These are phyloP conservation scores for Scedosporium boydii DNA, from an alignment of 2,329 filamentous ascomycete species.

Conservation along the genomic window DNA sequence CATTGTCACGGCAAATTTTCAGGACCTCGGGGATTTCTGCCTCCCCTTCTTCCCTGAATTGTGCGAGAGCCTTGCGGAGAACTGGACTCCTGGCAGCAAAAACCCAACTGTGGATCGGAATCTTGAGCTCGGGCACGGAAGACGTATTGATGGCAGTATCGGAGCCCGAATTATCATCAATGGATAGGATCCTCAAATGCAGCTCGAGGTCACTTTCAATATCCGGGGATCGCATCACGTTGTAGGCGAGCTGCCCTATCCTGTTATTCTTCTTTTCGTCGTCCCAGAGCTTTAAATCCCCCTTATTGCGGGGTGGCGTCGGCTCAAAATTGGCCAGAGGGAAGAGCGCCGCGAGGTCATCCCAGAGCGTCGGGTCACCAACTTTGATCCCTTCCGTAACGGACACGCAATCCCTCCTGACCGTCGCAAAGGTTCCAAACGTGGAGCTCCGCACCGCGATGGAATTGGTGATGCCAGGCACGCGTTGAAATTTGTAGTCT, in stretches of 20 bases:
- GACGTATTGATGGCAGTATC: conserved; percentile 43
- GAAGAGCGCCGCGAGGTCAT: conserved; percentile 61
- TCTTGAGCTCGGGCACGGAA: conserved; percentile 54
- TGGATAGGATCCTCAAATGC: conserved; percentile 33
- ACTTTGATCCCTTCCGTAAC: conserved; percentile 63
- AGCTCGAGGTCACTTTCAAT: conserved; percentile 52
- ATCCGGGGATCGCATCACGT: conserved; percentile 52
- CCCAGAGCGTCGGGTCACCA: conserved; percentile 59
- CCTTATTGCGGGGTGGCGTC: conserved; percentile 26
- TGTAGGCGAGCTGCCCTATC: conserved; percentile 38
- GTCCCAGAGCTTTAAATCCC: conserved; percentile 30
- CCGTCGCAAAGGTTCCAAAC: conserved; percentile 81
- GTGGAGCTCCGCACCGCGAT: conserved; percentile 77
- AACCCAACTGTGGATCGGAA: conserved; percentile 79
- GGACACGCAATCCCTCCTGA: conserved; percentile 76
- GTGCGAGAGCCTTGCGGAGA: conserved; percentile 51
- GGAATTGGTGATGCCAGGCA: conserved; percentile 80
- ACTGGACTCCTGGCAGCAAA: conserved; percentile 64
- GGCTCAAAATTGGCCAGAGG: conserved; percentile 54
- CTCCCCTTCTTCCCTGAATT: conserved; percentile 43
- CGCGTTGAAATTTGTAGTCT: conserved; percentile 90
- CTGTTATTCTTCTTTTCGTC: conserved; percentile 28
- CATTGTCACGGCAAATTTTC: conserved; percentile 35
- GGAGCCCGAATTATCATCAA: conserved; percentile 27
- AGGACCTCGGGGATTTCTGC: conserved; percentile 52